A percentile compares a stretch with the other conserved stretches of the same genome.
Conservation (phyloP, 345 rosid species). For the Durio zibethinus region DNA sequence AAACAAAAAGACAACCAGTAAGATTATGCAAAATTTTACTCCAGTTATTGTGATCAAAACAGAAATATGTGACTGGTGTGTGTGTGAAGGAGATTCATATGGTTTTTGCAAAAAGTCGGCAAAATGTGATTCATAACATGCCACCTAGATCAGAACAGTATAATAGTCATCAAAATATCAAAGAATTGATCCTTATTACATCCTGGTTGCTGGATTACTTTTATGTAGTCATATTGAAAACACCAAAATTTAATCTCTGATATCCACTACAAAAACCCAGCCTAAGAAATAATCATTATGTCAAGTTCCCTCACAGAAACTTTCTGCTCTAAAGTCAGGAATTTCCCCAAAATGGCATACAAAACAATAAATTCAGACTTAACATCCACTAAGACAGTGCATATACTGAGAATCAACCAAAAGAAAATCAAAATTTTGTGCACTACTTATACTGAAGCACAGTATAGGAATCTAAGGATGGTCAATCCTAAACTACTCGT, state of each 20-base stretch:
- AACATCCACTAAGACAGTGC: neutral
- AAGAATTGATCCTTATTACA: neutral
- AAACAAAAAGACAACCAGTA: slow-evolving; percentile 19
- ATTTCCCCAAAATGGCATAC: neutral
- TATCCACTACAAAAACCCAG: neutral
- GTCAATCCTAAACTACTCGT: neutral
- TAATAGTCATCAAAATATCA: neutral
- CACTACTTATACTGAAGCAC: neutral
- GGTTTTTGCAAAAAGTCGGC: neutral
- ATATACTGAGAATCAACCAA: neutral
- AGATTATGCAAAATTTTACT: neutral
- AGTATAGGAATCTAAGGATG: neutral
- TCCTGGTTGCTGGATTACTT: neutral
- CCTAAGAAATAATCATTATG: neutral
- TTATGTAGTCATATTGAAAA: neutral
- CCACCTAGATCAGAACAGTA: neutral
- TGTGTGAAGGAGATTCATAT: neutral
- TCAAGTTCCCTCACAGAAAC: neutral
- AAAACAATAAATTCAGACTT: neutral
- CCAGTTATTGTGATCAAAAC: neutral
- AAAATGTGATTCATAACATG: neutral
- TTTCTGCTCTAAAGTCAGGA: too few species aligned
- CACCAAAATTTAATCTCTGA: neutral
- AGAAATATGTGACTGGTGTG: neutral
- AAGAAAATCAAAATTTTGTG: neutral